A percentile compares a stretch with the other conserved stretches of the same genome.
Evolutionary conservation across 2,329 filamentous ascomycete genomes (phyloP).

Genomic region (Alternaria sp.): DNA sequence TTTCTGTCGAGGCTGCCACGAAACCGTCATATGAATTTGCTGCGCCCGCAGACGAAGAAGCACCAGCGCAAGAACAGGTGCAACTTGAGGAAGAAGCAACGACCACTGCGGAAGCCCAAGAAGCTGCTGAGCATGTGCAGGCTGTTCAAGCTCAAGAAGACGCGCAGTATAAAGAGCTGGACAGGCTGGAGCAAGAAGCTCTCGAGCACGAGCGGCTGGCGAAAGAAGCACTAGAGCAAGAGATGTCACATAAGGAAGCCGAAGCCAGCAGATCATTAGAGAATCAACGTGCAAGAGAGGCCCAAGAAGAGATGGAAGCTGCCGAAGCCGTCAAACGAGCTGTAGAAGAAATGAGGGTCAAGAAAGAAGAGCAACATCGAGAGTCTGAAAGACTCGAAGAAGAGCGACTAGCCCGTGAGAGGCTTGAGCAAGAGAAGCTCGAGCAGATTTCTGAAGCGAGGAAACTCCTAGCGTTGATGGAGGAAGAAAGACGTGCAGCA

Average conservation of each 20-base stretch:
- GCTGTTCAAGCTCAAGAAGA: background rate
- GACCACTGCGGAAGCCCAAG: slow-evolving; percentile 2
- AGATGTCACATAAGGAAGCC: slow-evolving; percentile 8
- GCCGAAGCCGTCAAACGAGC: slow-evolving; percentile 8
- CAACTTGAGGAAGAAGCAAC: slow-evolving; percentile 8
- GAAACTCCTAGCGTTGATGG: slow-evolving; percentile 15
- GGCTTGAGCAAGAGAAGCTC: slow-evolving; percentile 16
- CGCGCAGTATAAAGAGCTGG: slow-evolving; percentile 1
- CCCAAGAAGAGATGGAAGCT: slow-evolving; percentile 12
- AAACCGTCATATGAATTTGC: slow-evolving; percentile 5
- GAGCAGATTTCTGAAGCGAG: slow-evolving; percentile 17
- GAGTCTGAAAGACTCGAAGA: slow-evolving; percentile 10
- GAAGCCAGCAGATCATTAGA: slow-evolving; percentile 8
- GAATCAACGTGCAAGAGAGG: slow-evolving; percentile 1
- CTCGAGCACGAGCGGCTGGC: slow-evolving; percentile 11
- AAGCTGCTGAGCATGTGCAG: background rate
- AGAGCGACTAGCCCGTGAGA: slow-evolving; percentile 9
- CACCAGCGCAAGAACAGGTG: slow-evolving; percentile 4
- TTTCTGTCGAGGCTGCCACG: background rate
- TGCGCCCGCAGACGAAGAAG: slow-evolving; percentile 1
- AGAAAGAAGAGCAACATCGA: slow-evolving; percentile 1
- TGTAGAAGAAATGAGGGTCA: background rate
- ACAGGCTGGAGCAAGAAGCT: slow-evolving; percentile 15
- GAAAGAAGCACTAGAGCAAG: slow-evolving; percentile 1
- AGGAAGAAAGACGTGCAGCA: slow-evolving; percentile 11